Conservation (phyloP, 495 filamentous ascomycete species). For the Penicillium roqueforti region DNA sequence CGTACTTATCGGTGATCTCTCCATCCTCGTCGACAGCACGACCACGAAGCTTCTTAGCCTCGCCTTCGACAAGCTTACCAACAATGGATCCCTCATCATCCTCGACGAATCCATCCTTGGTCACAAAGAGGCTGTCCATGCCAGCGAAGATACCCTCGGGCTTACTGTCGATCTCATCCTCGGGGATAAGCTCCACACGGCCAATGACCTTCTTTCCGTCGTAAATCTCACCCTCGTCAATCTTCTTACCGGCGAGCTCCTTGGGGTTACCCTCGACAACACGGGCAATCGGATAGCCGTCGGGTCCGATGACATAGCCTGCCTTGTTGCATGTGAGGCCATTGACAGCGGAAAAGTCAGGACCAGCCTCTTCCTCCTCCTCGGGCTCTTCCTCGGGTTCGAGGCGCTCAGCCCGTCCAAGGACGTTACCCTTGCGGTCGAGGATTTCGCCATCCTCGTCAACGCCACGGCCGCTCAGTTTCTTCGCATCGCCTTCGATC, state of each 20-base stretch:
- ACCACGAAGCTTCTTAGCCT: constrained; percentile 68
- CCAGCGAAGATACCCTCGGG: constrained; percentile 71
- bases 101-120: constrained; percentile 64
- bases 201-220: constrained; percentile 69
- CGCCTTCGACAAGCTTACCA: constrained; percentile 71
- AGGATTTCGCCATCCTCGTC: constrained; percentile 64
- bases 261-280: constrained; percentile 64
- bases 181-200: constrained; percentile 67
- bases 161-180: constrained; percentile 65
- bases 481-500: constrained; percentile 60
- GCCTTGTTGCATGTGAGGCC: constrained; percentile 72
- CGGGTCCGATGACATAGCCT: constrained; percentile 67
- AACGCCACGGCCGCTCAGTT: constrained; percentile 56
- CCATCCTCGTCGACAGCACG: constrained; percentile 77
- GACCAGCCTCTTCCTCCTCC: constrained; percentile 18
- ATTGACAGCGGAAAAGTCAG: constrained; percentile 62
- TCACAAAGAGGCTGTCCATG: constrained; percentile 64
- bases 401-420: constrained; percentile 57
- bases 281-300: constrained; percentile 67
- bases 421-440: constrained; percentile 57
- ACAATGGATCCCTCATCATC: constrained; percentile 65
- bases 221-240: constrained; percentile 72
- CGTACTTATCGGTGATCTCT: constrained; percentile 74
- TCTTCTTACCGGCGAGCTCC: constrained; percentile 63
- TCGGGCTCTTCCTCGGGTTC: constrained; percentile 23